phyloP scores from a whole-genome alignment of 2,329 filamentous ascomycete species.

The Sclerotinia trifoliorum region DNA sequence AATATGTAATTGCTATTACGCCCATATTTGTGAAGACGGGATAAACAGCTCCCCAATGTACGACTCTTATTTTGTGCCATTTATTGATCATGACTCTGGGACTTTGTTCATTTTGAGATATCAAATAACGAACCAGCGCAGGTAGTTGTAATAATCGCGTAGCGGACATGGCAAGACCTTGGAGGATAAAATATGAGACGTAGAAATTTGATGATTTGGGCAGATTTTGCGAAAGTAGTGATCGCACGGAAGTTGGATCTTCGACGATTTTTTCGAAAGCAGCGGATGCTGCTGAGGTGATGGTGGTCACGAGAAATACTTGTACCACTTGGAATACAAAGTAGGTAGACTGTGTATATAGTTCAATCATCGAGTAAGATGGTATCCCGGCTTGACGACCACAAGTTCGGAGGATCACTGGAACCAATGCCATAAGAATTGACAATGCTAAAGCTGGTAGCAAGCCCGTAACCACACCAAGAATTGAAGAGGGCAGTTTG shows the following conservation, averaged over 20 bases:
- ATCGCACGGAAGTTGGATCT: conserved; percentile 49
- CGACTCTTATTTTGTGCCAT: conserved; percentile 51
- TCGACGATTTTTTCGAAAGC: conserved; percentile 52
- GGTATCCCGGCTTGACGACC: conserved; percentile 59
- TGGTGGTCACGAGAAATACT: conserved; percentile 66
- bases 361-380: conserved; percentile 57
- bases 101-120: conserved; percentile 59
- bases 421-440: conserved; percentile 59
- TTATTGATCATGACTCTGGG: conserved; percentile 59
- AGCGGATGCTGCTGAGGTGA: conserved; percentile 60
- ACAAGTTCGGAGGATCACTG: conserved; percentile 59
- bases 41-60: conserved; percentile 60
- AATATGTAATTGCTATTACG: conserved; percentile 58
- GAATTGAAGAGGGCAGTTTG: conserved; percentile 52
- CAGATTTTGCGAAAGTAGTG: conserved; percentile 54
- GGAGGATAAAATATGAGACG: conserved; percentile 65
- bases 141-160: conserved; percentile 58
- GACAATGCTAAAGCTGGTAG: conserved; percentile 60
- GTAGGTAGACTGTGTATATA: conserved; percentile 62
- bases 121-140: conserved; percentile 55
- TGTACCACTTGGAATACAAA: conserved; percentile 64
- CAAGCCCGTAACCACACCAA: conserved; percentile 62
- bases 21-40: conserved; percentile 49
- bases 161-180: conserved; percentile 62
- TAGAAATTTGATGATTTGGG: conserved; percentile 67